Percentiles rank a stretch among this genome's conserved stretches.
These are phyloP conservation scores for Capsicum rhomboideum DNA, from an alignment of 257 asterid species.

Conservation along the genomic window DNA sequence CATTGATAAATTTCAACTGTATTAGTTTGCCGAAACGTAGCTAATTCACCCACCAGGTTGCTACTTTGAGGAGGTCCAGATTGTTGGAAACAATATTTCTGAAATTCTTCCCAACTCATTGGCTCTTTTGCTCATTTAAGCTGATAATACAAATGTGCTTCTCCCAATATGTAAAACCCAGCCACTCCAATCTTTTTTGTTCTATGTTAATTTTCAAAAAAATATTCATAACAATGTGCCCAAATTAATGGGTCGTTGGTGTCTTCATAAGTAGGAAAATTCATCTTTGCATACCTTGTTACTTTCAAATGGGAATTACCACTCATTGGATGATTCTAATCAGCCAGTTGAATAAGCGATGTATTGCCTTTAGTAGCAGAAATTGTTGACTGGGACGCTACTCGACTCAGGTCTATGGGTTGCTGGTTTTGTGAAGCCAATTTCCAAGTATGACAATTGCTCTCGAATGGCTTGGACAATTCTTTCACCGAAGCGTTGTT, in stretches of 20 bases:
- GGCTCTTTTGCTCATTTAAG: too few species aligned
- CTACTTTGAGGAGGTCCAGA: not conserved
- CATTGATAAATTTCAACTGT: too few species aligned
- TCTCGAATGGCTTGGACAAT: not conserved
- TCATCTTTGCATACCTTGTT: too few species aligned
- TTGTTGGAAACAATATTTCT: not conserved
- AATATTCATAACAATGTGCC: not conserved
- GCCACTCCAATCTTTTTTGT: too few species aligned
- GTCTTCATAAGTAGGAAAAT: too few species aligned
- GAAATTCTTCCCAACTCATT: too few species aligned
- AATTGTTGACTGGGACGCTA: not conserved
- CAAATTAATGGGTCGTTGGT: not conserved
- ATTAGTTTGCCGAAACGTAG: not conserved
- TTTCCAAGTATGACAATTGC: not conserved
- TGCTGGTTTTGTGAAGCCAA: not conserved
- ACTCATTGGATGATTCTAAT: not conserved
- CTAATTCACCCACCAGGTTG: not conserved
- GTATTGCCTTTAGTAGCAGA: not conserved
- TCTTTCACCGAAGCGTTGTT: not conserved
- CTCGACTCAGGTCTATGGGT: not conserved
- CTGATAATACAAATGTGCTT: too few species aligned
- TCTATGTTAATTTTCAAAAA: too few species aligned
- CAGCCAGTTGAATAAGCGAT: not conserved
- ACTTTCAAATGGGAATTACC: not conserved
- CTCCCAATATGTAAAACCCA: too few species aligned